These are phyloP conservation scores for Nothophytophthora sp. DNA, from an alignment of 352 stramenopile genomes.

Conservation along the genomic window DNA sequence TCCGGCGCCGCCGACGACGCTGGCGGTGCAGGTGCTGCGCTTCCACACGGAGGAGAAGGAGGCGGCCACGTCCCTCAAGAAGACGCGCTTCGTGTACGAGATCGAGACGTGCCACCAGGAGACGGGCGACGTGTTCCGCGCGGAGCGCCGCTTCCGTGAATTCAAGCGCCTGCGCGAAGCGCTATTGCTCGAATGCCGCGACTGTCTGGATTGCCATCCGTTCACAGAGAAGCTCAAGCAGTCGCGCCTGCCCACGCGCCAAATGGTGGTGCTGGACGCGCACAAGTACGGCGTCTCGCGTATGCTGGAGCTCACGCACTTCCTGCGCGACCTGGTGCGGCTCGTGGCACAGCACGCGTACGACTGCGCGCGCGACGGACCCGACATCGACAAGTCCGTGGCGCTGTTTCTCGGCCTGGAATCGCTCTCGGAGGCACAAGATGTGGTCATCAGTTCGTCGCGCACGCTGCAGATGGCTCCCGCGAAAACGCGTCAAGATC, in stretches of 20 bases:
- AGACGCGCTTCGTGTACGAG: conserved; percentile 73
- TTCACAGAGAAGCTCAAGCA: conserved; percentile 58
- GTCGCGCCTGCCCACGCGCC: conserved; percentile 45
- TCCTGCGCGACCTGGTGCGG: conserved; percentile 54
- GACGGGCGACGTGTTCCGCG: conserved; percentile 56
- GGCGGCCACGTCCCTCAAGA: conserved; percentile 43
- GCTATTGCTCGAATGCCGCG: conserved; percentile 54
- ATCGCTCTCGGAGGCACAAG: conserved; percentile 45
- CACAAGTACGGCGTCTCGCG: conserved; percentile 61
- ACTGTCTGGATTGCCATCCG: conserved; percentile 43
- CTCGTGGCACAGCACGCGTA: conserved; percentile 40
- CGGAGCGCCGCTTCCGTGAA: conserved; percentile 60
- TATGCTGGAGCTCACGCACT: conserved; percentile 65
- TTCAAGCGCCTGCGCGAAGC: conserved; percentile 70
- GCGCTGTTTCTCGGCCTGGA: conserved; percentile 54
- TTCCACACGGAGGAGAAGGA: conserved; percentile 62
- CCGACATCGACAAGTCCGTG: conserved; percentile 69
- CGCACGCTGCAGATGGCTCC: conserved; percentile 27
- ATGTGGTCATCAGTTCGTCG: conserved; percentile 31
- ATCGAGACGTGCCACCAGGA: conserved; percentile 70
- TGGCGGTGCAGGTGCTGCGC: conserved; percentile 59
- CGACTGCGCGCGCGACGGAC: conserved; percentile 44
- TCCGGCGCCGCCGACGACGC: conserved; percentile 10
- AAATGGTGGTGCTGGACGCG: conserved; percentile 55
- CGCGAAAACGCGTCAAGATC: conserved; percentile 67